Evolutionary conservation across 768 basidiomycete species (phyloP).

Genomic region (Boletus subparvulus): DNA sequence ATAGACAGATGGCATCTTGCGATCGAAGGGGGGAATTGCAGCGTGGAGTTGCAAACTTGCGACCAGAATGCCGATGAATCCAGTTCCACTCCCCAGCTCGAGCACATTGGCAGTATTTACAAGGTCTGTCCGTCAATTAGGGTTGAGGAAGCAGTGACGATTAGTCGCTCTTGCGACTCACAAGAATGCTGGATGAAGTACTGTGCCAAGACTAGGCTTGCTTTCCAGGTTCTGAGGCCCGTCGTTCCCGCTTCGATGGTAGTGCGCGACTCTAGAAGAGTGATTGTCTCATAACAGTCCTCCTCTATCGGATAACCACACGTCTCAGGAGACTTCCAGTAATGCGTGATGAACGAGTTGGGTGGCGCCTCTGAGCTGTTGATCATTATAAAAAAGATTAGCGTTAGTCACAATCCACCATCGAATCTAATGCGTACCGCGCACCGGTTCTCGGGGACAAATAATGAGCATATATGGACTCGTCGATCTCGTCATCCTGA

Average conservation of each 20-base stretch:
- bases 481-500: constrained; percentile 62
- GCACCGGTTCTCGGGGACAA: constrained; percentile 44
- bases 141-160: not conserved
- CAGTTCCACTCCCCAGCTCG: constrained; percentile 74
- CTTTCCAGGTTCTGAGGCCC: constrained; percentile 77
- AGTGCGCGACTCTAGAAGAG: constrained; percentile 71
- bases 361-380: constrained; percentile 29
- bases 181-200: constrained; percentile 59
- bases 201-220: constrained; percentile 64
- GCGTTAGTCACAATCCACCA: not conserved
- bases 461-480: constrained; percentile 63
- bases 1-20: constrained; percentile 34
- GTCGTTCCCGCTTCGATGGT: constrained; percentile 77
- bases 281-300: constrained; percentile 42
- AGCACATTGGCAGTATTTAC: constrained; percentile 47
- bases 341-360: constrained; percentile 64
- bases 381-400: not conserved
- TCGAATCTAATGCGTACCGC: constrained; percentile 9
- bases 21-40: not conserved
- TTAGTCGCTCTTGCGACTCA: constrained; percentile 27
- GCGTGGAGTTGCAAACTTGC: constrained; percentile 51
- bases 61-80: constrained; percentile 69
- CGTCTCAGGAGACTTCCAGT: constrained; percentile 44
- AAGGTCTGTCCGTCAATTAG: not conserved
- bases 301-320: not conserved